Evolutionary conservation across 495 filamentous ascomycete species (phyloP), one percentile per base, ranked within the genome.

Genomic region (Aspergillus olivimuriae): DNA sequence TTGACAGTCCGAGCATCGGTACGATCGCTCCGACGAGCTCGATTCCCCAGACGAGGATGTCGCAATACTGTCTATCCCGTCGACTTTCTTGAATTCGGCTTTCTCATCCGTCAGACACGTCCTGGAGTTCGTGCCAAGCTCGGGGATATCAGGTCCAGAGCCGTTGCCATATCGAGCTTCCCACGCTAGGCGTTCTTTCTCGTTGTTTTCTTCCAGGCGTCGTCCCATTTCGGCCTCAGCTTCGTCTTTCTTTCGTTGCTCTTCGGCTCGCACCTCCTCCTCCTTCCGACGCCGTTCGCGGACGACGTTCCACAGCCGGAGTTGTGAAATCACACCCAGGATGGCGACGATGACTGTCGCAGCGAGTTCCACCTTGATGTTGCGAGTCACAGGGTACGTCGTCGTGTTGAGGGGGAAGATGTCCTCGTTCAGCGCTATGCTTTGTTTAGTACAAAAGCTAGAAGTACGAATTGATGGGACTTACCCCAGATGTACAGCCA

Each of bases 401-500:
- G 72, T 69, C 1, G 84, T 82, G 20, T 60, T 73, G 15, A 87
- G 63, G 0, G 91, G 90, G 54, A 96, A 96, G 4, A 87, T 65
- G 18, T 86, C 71, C 26, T 77, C 69, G 58, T 95, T 95, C 26
- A 96, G 69, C 39, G 72, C 81, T 85, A 43, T 17, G 20, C 39
- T 42, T 24, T 37, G 44, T 43, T 56, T 53, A 51, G 45, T 49
- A 24, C 18, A 24, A 16, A 16, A 17, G 15, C 15, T 12, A 36
- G 24, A 33, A 24, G 0, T 45, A 4, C 2, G 34, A 32, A 28
- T 15, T 5, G 4, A 39, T 14, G 10, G 14, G 14, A 43, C 77
- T 66, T 63, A 84, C 82, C 72, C 91, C 91, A 97, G 23, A 95
- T 77, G 58, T 94, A 97, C 8, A 89, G 73, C 91, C 91, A 97